Percentiles rank a stretch among this genome's conserved stretches.
Conservation (phyloP, 2,329 filamentous ascomycete species). For the Phyllosticta paracitricarpa region DNA sequence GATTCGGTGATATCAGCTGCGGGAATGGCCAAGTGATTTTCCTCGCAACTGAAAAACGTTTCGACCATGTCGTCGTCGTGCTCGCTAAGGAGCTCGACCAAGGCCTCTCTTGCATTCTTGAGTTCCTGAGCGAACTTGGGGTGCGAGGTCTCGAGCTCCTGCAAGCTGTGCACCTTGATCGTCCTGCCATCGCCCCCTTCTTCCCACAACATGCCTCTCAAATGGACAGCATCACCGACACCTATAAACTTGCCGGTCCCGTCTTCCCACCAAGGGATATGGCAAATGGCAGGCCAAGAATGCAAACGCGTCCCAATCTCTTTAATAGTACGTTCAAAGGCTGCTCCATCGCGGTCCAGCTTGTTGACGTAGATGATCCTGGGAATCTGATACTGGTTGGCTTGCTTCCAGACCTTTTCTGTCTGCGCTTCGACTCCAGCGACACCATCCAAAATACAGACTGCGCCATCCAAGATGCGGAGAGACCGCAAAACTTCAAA, state of each 20-base stretch:
- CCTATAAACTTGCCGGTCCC: constrained; percentile 67
- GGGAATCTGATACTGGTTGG: constrained; percentile 75
- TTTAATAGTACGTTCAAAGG: constrained; percentile 73
- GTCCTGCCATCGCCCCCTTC: constrained; percentile 55
- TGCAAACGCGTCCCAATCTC: constrained; percentile 73
- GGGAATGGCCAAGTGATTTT: constrained; percentile 60
- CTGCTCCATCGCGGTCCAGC: constrained; percentile 70
- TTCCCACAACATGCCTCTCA: constrained; percentile 66
- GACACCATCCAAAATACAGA: constrained; percentile 88
- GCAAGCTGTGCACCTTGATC: constrained; percentile 46
- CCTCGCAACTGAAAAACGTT: constrained; percentile 66
- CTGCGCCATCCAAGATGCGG: constrained; percentile 75
- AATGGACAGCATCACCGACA: constrained; percentile 71
- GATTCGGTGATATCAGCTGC: constrained; percentile 58
- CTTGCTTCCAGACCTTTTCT: constrained; percentile 90
- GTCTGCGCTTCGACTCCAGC: constrained; percentile 95
- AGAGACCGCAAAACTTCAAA: constrained; percentile 92
- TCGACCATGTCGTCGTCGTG: constrained; percentile 82
- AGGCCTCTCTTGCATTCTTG: constrained; percentile 60
- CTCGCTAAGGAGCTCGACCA: constrained; percentile 79
- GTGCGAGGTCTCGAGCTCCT: constrained; percentile 43
- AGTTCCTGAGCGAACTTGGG: constrained; percentile 53
- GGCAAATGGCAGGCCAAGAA: constrained; percentile 82
- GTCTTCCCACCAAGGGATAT: constrained; percentile 85
- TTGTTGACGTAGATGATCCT: constrained; percentile 77